Percentiles rank a stretch among this genome's conserved stretches.
phyloP scores from a whole-genome alignment of 2,329 filamentous ascomycete species.

The Colletotrichum cordylinicola region DNA sequence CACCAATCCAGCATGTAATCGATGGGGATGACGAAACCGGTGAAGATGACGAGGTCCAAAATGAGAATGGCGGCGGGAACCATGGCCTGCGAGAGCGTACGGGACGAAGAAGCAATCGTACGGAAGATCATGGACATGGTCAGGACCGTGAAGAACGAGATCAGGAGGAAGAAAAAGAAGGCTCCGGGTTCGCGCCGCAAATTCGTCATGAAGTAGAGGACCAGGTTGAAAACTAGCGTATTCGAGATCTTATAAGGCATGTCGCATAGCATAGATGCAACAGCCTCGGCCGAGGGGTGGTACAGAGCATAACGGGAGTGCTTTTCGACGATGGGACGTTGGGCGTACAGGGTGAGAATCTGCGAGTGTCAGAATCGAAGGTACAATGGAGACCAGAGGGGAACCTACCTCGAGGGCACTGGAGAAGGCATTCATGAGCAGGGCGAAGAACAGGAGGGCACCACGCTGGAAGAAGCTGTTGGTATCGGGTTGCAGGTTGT shows the following conservation, averaged over 20 bases:
- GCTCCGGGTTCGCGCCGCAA: conserved; percentile 74
- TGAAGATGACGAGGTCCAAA: conserved; percentile 71
- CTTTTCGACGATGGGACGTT: conserved; percentile 92
- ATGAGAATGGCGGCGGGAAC: conserved; percentile 67
- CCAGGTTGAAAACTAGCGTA: conserved; percentile 76
- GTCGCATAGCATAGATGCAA: conserved; percentile 85
- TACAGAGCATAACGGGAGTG: conserved; percentile 87
- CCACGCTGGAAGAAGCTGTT: conserved; percentile 80
- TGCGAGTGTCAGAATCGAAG: conserved; percentile 31
- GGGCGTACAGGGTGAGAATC: conserved; percentile 85
- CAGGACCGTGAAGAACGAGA: conserved; percentile 75
- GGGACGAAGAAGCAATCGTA: conserved; percentile 77
- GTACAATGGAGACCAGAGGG: conserved; percentile 18
- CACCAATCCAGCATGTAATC: conserved; percentile 81
- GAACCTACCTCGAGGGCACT: conserved; percentile 72
- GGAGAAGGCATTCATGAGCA: conserved; percentile 84
- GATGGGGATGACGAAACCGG: conserved; percentile 71
- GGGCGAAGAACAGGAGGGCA: conserved; percentile 85
- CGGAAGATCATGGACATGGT: conserved; percentile 89
- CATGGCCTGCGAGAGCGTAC: conserved; percentile 71
- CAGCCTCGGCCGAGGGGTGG: conserved; percentile 87
- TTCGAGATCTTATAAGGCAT: conserved; percentile 84
- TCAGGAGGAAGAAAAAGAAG: conserved; percentile 87
- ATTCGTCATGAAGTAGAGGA: conserved; percentile 88
- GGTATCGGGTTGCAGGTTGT: conserved; percentile 70